Base-by-base conservation (phyloP, 2,329 filamentous ascomycete species). In the Cladosporium austrohemisphaericum region DNA sequence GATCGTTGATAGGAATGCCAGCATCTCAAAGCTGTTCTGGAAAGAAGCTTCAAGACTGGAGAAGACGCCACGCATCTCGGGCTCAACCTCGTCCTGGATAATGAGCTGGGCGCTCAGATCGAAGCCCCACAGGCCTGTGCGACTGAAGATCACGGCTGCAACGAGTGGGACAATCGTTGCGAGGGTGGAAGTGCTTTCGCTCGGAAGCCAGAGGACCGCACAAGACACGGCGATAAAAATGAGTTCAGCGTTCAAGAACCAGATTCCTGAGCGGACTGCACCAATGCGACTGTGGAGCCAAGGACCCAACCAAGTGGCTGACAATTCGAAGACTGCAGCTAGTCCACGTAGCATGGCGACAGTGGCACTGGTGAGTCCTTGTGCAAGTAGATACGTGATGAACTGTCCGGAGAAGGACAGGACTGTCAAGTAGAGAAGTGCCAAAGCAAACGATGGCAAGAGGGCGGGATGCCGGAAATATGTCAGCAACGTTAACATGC, bases 161-260 rank as follows among this genome's bases (percentile, higher is more conserved):
- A 74, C 65, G 5, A 73, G 64, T 6, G 57, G 59, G 9, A 52
- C 41, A n/a, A 51, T 40, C 4, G 57, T 57, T 7, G 59, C 57
- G 9, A 52, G 25, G 5, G 31, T 37, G 4, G 53, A 54, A 3
- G 28, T 35, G 1, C 49, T 13, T 14, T 58, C 53, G 6, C 31
- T 11, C 7, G 36, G 33, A 3, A 59, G 32, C 64, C 64, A 69
- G 32, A 68, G 57, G 41, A 63, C 57, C 2, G 56, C 56, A 16
- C 69, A 63, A 58, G 70, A 55, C 43, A 76, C 62, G 61, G 71
- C 55, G 57, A 80, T 53, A 38, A 76, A 81, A 2, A 71, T 50
- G n/a, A 84, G 70, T 60, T 89, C 84, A 78, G 82, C 86, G 49
- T 77, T 82, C 8, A 84, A 61, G 54, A 80, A 81, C 86, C 86